These are phyloP conservation scores for Pisolithus orientalis DNA, from an alignment of 768 basidiomycete genomes.

Conservation along the genomic window DNA sequence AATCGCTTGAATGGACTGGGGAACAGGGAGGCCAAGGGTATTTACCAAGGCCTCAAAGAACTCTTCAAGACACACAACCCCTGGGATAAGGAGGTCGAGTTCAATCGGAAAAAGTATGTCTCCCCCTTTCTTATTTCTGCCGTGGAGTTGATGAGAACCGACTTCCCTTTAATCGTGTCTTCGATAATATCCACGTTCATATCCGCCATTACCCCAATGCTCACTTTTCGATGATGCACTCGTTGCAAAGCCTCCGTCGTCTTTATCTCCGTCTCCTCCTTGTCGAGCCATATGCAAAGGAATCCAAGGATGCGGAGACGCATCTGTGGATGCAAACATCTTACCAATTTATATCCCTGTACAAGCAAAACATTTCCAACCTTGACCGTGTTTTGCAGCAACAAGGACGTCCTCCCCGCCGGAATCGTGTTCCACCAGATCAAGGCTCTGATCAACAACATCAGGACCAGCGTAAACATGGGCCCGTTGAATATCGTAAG, in stretches of 20 bases:
- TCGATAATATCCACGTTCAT: no score
- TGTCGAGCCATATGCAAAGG: constrained; percentile 59
- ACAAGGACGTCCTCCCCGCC: constrained; percentile 15
- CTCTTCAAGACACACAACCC: constrained; percentile 67
- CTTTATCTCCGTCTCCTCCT: constrained; percentile 66
- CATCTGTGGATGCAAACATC: constrained; percentile 93
- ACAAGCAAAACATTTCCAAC: constrained; percentile 66
- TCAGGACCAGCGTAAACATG: constrained; percentile 23
- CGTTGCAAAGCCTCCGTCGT: constrained; percentile 51
- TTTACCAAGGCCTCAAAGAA: constrained; percentile 71
- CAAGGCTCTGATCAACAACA: constrained; percentile 14
- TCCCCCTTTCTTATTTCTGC: constrained; percentile 2
- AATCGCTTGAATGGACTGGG: constrained; percentile 4
- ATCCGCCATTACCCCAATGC: neutral
- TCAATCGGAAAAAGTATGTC: constrained; percentile 78
- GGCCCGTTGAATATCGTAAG: constrained; percentile 79
- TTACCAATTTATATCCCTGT: constrained; percentile 75
- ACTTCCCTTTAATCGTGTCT: no score
- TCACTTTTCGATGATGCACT: constrained; percentile 7
- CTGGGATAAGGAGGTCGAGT: constrained; percentile 83
- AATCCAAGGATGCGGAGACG: constrained; percentile 74
- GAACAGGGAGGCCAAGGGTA: constrained; percentile 69
- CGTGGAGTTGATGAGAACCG: neutral
- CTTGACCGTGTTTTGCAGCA: constrained; percentile 54
- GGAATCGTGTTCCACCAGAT: constrained; percentile 14